phyloP scores from a whole-genome alignment of 805 yeast species.

The Peterozyma xylosa region DNA sequence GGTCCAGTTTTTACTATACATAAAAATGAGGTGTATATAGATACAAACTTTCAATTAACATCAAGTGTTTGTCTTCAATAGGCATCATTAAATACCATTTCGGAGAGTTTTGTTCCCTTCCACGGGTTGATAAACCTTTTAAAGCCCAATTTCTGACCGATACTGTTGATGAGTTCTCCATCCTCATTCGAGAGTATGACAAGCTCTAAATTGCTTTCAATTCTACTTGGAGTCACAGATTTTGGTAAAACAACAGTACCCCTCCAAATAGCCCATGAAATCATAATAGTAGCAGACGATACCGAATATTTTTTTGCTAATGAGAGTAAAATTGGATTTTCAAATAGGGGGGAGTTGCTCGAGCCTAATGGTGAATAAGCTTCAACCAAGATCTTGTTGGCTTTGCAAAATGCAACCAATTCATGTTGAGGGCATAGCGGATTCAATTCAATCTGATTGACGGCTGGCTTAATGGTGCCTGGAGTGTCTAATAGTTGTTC shows the following conservation, averaged over 20 bases:
- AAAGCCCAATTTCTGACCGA: slow-evolving; percentile 18
- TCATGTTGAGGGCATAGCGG: slow-evolving; percentile 64
- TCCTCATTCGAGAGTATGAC: slow-evolving; percentile 28
- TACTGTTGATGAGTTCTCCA: slow-evolving; percentile 21
- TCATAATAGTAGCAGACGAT: slow-evolving; percentile 41
- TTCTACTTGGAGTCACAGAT: slow-evolving; percentile 22
- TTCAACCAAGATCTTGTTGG: slow-evolving; percentile 50
- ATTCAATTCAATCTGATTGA: slow-evolving; percentile 72
- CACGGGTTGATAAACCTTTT: slow-evolving; percentile 27
- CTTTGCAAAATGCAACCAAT: slow-evolving; percentile 42
- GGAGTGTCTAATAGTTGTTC: slow-evolving; percentile 41
- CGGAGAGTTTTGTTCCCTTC: no score
- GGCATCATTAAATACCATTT: no score
- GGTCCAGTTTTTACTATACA: no score
- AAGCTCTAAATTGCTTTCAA: slow-evolving; percentile 26
- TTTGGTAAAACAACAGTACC: slow-evolving; percentile 34
- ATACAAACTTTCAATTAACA: no score
- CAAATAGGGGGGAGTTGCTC: slow-evolving; percentile 43
- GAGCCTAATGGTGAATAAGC: slow-evolving; percentile 81
- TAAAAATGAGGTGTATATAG: no score
- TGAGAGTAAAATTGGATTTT: slow-evolving; percentile 31
- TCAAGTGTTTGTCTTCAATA: no score
- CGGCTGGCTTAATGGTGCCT: slow-evolving; percentile 54
- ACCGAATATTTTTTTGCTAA: slow-evolving; percentile 38
- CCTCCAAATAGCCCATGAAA: slow-evolving; percentile 55